A percentile compares a stretch with the other conserved stretches of the same genome.
These are phyloP conservation scores for Boletus barrowsii DNA, from an alignment of 768 basidiomycete species.

Conservation along the genomic window DNA sequence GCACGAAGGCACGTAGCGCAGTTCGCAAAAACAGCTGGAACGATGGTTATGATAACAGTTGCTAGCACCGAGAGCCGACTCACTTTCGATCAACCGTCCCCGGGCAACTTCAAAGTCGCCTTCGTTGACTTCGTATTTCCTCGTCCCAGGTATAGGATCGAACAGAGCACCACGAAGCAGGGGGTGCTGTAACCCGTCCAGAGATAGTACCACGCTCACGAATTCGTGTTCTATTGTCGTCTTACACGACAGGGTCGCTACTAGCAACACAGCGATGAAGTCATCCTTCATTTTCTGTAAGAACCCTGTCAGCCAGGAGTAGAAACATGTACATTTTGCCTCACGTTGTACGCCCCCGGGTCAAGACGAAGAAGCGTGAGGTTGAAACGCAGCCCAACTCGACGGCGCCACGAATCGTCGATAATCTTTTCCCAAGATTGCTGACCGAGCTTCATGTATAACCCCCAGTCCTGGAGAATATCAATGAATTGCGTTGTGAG, in stretches of 20 bases:
- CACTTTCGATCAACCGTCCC: slow-evolving; percentile 37
- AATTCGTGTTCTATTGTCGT: slow-evolving; percentile 59
- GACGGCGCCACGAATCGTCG: slow-evolving; percentile 47
- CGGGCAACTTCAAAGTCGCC: slow-evolving; percentile 35
- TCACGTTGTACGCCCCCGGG: slow-evolving; percentile 57
- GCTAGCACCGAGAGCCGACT: slow-evolving; percentile 15
- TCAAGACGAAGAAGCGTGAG: slow-evolving; percentile 54
- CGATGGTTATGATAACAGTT: slow-evolving; percentile 8
- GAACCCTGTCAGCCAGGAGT: background rate
- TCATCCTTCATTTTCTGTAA: slow-evolving; percentile 44
- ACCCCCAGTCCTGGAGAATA: slow-evolving; percentile 53
- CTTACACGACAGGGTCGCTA: slow-evolving; percentile 46
- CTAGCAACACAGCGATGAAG: slow-evolving; percentile 54
- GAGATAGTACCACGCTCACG: slow-evolving; percentile 50
- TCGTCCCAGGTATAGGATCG: slow-evolving; percentile 15
- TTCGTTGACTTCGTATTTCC: slow-evolving; percentile 31
- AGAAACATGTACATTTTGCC: slow-evolving; percentile 16
- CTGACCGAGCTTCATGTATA: slow-evolving; percentile 50
- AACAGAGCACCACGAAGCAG: slow-evolving; percentile 39
- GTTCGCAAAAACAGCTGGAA: slow-evolving; percentile 46
- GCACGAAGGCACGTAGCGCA: slow-evolving; percentile 35
- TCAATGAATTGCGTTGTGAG: background rate
- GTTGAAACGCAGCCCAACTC: slow-evolving; percentile 64
- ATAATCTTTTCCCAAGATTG: slow-evolving; percentile 56
- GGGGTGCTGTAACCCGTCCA: slow-evolving; percentile 56